Evolutionary conservation across 495 filamentous ascomycete species (phyloP), one percentile per base, ranked within the genome.

Genomic region (Pseudoneurospora amorphoporcata): DNA sequence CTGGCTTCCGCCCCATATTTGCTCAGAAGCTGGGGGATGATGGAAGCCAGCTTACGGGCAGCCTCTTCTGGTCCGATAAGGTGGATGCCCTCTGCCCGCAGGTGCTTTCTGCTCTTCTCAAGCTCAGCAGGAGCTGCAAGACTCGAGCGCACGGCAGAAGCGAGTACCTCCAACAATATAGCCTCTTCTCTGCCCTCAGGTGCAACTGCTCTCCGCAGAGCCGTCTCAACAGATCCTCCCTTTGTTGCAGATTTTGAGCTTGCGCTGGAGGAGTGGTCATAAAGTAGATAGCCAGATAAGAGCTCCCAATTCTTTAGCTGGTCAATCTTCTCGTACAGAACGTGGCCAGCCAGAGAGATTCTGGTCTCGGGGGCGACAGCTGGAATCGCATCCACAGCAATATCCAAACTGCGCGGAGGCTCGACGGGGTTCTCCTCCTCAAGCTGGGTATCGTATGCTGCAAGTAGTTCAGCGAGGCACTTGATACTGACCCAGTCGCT

Each of bases 1-100:
- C 91, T 89, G 9, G 96, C 91, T n/a, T 91, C 87, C 8, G 93
- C 91, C 3, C 95, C 96, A 74, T 92, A 99, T 76, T 97, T 98
- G 76, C 92, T 95, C 68, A 99, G 82, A 3, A 99, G 87, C 43
- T 87, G 90, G 1, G 95, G 96, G 68, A 98, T 94, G 17, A 92
- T 85, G 68, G 85, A 83, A 19, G 93, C 92, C 43, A 99, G 85
- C 70, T 88, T 87, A 41, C 91, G 85, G 2, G 92, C 92, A 14
- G 92, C 87, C 69, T 91, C 88, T 77, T 94, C 94, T 73, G 90
- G 90, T 9, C 87, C 85, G 61, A 93, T 90, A 12, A 61, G 53
- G 29, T 61, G 53, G 0, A 81, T 80, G 7, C 87, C 85, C 68
- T 92, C 91, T 39, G 77, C 69, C 32, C 88, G 85, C 53, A 86